Evolutionary conservation across 306 rosid genomes (phyloP), one percentile per base, ranked within the genome.

Genomic region (Cyamopsis tetragonoloba): DNA sequence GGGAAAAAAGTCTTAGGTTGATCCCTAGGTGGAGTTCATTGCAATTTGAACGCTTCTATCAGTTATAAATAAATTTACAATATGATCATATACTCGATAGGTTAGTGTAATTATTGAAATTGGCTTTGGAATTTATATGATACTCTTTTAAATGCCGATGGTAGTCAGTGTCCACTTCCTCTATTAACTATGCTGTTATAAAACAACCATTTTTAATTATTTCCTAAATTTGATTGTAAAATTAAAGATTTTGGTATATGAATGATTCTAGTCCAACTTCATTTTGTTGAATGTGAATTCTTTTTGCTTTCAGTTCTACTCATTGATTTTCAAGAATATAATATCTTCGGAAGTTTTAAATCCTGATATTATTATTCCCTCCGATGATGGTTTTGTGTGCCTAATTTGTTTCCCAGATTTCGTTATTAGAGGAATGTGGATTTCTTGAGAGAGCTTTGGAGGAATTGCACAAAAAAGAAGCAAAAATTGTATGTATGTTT

Each of bases 361-460:
- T 72, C 37, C 39, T 60, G 63, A 26, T 71, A 69, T 35, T 34
- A 7, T 41, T 42, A 46, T 68, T 19, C 37, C 35, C 28, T 32
- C 1, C 8, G 5, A 31, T 48, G 56, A 31, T 61, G 14, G 10
- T 65, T 43, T 71, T 56, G 9, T 57, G 44, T 20, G 13, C 65
- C 43, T 56, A 79, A 44, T 72, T 54, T 48, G 51, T 46, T 68
- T 19, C 67, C 44, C 87, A 93, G 97, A 73, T 90, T 66, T 86
- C 97, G 19, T 84, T 93, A 86, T 73, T 93, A 60, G 97, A 93
- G 75, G 96, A 93, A 79, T 84, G 91, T 2, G 81, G 89, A 61
- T 80, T 71, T 48, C 67, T 80, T 70, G 97, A 93, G 78, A 83
- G 88, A 83, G 99, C 97, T 66, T 76, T 90, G 47, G 88, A 80